A percentile compares a stretch with the other conserved stretches of the same genome.
Evolutionary conservation across 179 eudicot species (phyloP).

Genomic region (Heliamphora pulchella): DNA sequence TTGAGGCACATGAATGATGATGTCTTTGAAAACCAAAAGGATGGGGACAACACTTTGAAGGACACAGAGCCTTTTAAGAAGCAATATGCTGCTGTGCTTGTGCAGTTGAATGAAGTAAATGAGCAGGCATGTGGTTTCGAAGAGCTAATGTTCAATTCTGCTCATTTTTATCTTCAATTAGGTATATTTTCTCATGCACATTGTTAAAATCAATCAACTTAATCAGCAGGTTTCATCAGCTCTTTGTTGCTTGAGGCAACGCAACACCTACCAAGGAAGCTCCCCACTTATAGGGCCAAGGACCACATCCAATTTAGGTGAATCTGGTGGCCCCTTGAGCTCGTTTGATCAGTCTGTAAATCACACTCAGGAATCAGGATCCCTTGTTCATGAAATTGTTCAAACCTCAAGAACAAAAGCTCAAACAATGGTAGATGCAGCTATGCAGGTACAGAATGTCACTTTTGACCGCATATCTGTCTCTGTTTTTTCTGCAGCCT

Average conservation of each 20-base stretch:
- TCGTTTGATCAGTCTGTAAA: conserved; percentile 34
- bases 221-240: conserved; percentile 75
- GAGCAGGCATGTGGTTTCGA: conserved; percentile 53
- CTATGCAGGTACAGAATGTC: conserved; percentile 60
- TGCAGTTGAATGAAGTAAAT: conserved; percentile 70
- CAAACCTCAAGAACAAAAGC: conserved; percentile 83
- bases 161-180: neutral
- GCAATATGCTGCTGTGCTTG: conserved; percentile 86
- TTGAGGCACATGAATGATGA: conserved; percentile 85
- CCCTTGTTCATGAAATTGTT: conserved; percentile 68
- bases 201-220: conserved; percentile 2
- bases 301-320: conserved; percentile 33
- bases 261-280: conserved; percentile 79
- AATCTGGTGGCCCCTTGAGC: conserved; percentile 32
- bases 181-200: neutral
- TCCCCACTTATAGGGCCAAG: conserved; percentile 38
- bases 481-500: neutral
- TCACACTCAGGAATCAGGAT: conserved; percentile 51
- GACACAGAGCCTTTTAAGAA: conserved; percentile 74
- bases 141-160: neutral
- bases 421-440: conserved; percentile 73
- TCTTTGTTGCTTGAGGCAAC: conserved; percentile 60
- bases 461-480: neutral
- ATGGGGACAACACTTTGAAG: conserved; percentile 43
- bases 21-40: conserved; percentile 46